These are phyloP conservation scores for Pseudocercospora vitis DNA, from an alignment of 2,329 filamentous ascomycete genomes.

Conservation along the genomic window DNA sequence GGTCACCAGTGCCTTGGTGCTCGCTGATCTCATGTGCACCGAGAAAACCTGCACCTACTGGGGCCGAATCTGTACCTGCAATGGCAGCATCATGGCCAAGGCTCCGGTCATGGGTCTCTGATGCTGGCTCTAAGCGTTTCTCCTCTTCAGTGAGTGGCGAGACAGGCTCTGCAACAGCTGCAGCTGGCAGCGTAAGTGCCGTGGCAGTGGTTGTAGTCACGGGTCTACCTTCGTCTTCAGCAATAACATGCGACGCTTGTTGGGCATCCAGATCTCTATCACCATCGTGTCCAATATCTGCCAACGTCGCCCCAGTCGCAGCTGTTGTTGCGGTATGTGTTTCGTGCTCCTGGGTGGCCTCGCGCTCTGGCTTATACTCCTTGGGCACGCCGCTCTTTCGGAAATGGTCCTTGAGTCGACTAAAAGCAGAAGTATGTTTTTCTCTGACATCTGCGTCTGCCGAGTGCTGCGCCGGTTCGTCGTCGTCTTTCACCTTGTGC, in stretches of 20 bases:
- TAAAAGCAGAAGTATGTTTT: conserved; percentile 27
- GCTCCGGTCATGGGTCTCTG: conserved; percentile 9
- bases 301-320: conserved; percentile 19
- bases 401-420: conserved; percentile 28
- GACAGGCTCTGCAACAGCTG: conserved; percentile 4
- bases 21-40: conserved; percentile 4
- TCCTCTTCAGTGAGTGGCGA: conserved; percentile 9
- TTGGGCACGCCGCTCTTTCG: conserved; percentile 19
- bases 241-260: conserved; percentile 16
- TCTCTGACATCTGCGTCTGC: conserved; percentile 15
- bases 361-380: conserved; percentile 14
- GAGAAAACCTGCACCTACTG: conserved; percentile 9
- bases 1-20: neutral
- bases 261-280: conserved; percentile 13
- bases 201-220: conserved; percentile 2
- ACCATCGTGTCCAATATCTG: conserved; percentile 11
- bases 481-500: conserved; percentile 12
- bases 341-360: conserved; percentile 10
- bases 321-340: neutral
- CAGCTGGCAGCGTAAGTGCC: neutral
- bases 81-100: conserved; percentile 8
- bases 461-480: conserved; percentile 12
- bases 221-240: conserved; percentile 6
- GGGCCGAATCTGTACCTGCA: conserved; percentile 8
- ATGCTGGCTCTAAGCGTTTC: neutral